These are phyloP conservation scores for Nepenthes alata DNA, from an alignment of 179 eudicot genomes.

Conservation along the genomic window DNA sequence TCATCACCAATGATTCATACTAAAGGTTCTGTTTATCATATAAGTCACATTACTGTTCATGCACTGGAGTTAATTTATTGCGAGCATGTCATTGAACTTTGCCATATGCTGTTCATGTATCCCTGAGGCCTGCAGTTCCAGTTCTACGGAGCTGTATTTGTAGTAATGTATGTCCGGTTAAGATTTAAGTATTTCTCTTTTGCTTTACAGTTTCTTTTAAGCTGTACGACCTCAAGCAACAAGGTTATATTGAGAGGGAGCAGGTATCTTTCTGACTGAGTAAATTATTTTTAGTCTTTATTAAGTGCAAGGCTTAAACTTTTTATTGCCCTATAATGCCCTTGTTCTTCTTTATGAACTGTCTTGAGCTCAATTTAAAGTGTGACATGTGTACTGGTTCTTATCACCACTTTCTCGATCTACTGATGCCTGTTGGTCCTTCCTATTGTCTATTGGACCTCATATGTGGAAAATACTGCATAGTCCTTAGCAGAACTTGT, in stretches of 20 bases:
- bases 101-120: neutral
- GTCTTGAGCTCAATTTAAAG: neutral
- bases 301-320: neutral
- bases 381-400: neutral
- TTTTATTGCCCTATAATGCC: neutral
- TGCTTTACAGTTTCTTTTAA: conserved; percentile 75
- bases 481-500: no score
- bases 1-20: conserved; percentile 3
- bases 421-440: neutral
- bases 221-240: conserved; percentile 96
- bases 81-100: neutral
- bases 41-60: neutral
- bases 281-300: neutral
- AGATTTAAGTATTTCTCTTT: neutral
- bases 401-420: neutral
- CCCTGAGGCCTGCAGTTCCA: neutral
- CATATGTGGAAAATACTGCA: neutral
- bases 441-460: neutral
- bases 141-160: neutral
- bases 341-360: neutral
- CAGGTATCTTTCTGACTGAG: conserved; percentile 37
- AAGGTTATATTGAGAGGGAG: conserved; percentile 94
- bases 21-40: neutral
- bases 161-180: neutral
- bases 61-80: neutral